phyloP scores from a whole-genome alignment of 139 green algal genomes.

The Tetradesmus obliquus region DNA sequence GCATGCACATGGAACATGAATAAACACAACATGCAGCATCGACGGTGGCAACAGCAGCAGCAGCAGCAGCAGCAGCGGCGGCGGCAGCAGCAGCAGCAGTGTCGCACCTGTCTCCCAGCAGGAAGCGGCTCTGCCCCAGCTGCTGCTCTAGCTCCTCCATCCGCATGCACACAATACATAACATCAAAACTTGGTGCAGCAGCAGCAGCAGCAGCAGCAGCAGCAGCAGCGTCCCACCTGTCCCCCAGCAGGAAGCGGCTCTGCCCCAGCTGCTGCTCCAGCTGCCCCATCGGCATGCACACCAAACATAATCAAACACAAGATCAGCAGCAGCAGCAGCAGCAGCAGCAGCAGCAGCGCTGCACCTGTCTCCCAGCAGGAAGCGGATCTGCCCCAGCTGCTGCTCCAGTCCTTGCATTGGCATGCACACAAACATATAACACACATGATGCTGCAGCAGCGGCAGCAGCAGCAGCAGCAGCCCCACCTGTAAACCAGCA shows the following conservation, averaged over 20 bases:
- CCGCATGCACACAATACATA: too few relatives aligned
- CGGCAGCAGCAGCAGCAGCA: neutral
- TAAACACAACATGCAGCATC: neutral
- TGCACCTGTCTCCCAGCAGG: neutral
- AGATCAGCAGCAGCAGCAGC: constrained; percentile 3
- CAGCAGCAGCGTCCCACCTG: constrained; percentile 48
- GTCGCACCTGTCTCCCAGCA: neutral
- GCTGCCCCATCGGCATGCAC: neutral
- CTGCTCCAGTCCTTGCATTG: neutral
- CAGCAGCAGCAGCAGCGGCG: neutral
- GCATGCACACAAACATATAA: neutral
- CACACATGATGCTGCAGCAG: neutral
- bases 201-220: too few relatives aligned
- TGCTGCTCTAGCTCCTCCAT: neutral
- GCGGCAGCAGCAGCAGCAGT: constrained; percentile 1
- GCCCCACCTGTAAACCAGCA: neutral
- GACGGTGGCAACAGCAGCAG: neutral
- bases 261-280: constrained; percentile 72
- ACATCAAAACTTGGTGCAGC: too few relatives aligned
- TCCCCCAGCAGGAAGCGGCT: constrained; percentile 83
- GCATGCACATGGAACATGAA: neutral
- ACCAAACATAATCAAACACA: neutral
- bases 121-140: neutral
- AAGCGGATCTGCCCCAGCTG: neutral
- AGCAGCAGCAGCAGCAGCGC: constrained; percentile 19